Evolutionary conservation across 805 yeast genomes (phyloP).

Genomic region (Sugiyamaella smithiae): DNA sequence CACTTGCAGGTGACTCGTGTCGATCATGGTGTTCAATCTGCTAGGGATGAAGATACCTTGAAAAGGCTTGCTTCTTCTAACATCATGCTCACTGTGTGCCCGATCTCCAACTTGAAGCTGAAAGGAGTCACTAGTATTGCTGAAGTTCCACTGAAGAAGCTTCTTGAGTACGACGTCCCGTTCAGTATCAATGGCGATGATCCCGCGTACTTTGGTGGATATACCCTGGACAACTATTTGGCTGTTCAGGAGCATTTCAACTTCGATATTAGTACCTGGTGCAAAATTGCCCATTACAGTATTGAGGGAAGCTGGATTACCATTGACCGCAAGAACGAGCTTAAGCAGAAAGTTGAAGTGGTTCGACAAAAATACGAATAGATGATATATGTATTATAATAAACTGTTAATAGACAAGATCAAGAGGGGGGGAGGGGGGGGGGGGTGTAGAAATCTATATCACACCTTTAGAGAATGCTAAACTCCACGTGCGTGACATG

Average conservation of each 20-base stretch:
- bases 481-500: conserved; percentile 81
- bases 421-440: no score
- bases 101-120: conserved; percentile 70
- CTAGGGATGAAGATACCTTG: conserved; percentile 53
- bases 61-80: conserved; percentile 53
- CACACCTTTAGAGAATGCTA: conserved; percentile 61
- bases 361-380: conserved; percentile 12
- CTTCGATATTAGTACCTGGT: conserved; percentile 61
- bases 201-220: conserved; percentile 85
- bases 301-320: conserved; percentile 73
- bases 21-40: conserved; percentile 76
- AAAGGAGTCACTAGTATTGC: conserved; percentile 67
- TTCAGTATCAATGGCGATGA: conserved; percentile 77
- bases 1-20: conserved; percentile 62
- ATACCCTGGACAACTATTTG: conserved; percentile 70
- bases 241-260: conserved; percentile 65
- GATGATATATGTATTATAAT: background rate
- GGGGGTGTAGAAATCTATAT: no score
- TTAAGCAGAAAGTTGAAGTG: conserved; percentile 32
- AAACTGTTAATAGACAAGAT: background rate
- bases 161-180: conserved; percentile 61
- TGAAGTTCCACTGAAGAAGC: conserved; percentile 62
- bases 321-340: conserved; percentile 47
- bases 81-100: conserved; percentile 69
- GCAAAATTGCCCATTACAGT: conserved; percentile 57